phyloP scores from a whole-genome alignment of 352 stramenopile species.

The Phytophthora foliorum region DNA sequence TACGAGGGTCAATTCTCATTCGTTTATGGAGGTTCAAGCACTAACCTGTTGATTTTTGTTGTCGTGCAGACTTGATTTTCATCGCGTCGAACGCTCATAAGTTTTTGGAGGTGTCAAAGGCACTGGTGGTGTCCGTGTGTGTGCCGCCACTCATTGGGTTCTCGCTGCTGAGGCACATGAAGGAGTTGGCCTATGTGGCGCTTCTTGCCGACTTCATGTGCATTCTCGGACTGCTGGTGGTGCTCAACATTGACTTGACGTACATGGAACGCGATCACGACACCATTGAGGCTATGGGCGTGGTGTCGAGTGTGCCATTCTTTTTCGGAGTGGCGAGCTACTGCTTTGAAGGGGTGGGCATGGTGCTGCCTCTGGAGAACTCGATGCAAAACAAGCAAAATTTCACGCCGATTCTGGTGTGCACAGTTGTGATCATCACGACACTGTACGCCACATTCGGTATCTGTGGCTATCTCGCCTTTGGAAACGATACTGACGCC shows the following conservation, averaged over 20 bases:
- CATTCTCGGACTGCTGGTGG: constrained; percentile 83
- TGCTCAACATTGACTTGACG: constrained; percentile 85
- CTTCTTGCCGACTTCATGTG: constrained; percentile 91
- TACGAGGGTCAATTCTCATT: constrained; percentile 31
- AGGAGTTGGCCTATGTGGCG: constrained; percentile 88
- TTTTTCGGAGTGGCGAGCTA: constrained; percentile 93
- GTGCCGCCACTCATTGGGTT: constrained; percentile 78
- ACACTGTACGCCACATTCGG: constrained; percentile 91
- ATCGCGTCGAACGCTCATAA: constrained; percentile 90
- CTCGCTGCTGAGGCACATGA: constrained; percentile 91
- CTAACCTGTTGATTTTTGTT: constrained; percentile 10
- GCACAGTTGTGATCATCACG: constrained; percentile 86
- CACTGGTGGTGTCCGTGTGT: constrained; percentile 64
- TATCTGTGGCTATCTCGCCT: constrained; percentile 88
- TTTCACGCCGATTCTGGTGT: constrained; percentile 80
- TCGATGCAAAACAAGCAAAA: constrained; percentile 80
- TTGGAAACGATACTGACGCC: constrained; percentile 82
- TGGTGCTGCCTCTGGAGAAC: constrained; percentile 91
- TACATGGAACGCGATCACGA: constrained; percentile 71
- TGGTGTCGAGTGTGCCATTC: constrained; percentile 79
- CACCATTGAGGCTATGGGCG: constrained; percentile 64
- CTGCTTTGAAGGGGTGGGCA: constrained; percentile 92
- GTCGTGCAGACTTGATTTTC: constrained; percentile 87
- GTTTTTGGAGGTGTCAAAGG: constrained; percentile 69
- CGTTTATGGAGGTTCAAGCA: not conserved